phyloP scores from a whole-genome alignment of 108 stramenopile species.

The Epithemia pelagica region DNA sequence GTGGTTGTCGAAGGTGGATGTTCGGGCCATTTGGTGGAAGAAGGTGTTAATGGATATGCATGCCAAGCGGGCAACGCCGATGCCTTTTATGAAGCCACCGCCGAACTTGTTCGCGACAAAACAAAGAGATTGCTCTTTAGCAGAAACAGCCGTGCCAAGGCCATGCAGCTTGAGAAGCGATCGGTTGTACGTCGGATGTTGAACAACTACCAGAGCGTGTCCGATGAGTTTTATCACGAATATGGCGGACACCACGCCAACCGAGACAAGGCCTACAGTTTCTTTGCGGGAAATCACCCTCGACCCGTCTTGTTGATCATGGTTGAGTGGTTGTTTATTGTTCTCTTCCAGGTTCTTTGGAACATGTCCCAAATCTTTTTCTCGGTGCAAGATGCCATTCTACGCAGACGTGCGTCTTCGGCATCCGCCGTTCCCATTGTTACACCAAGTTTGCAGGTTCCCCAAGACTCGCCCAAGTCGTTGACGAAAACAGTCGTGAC shows the following conservation, averaged over 20 bases:
- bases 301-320: conserved; percentile 25
- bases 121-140: conserved; percentile 25
- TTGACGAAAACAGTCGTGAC: not conserved
- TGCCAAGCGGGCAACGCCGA: conserved; percentile 36
- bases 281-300: conserved; percentile 30
- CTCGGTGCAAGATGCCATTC: conserved; percentile 12
- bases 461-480: conserved; percentile 1
- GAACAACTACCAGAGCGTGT: conserved; percentile 41
- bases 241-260: conserved; percentile 44
- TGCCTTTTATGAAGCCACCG: conserved; percentile 37
- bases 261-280: conserved; percentile 40
- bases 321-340: conserved; percentile 29
- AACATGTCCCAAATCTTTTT: conserved; percentile 21
- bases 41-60: conserved; percentile 48
- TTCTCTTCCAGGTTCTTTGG: conserved; percentile 26
- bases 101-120: conserved; percentile 29
- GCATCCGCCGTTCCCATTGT: not conserved
- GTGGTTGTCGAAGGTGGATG: conserved; percentile 69
- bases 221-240: conserved; percentile 38
- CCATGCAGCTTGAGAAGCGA: conserved; percentile 33
- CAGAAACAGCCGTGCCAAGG: conserved; percentile 16
- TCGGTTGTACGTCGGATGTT: conserved; percentile 40
- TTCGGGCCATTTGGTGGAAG: conserved; percentile 50
- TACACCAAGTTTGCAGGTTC: not conserved
- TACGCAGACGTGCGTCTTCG: not conserved